Evolutionary conservation across 2,329 filamentous ascomycete genomes (phyloP).

Genomic region (Aspergillus hortae): DNA sequence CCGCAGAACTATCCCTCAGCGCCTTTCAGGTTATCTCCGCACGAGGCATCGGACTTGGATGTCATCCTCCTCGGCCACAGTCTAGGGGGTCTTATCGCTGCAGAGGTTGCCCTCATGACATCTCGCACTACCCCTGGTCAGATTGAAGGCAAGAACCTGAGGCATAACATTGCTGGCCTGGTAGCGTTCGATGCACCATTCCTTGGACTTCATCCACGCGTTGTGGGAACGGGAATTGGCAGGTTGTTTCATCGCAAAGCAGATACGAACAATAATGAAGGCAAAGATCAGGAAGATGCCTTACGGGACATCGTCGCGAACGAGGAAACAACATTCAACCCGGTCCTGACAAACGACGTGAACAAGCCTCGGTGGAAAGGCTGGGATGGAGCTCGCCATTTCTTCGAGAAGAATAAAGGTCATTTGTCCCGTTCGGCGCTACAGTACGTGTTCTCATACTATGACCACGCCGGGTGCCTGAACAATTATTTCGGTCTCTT

Average conservation of each 20-base stretch:
- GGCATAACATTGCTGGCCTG: constrained; percentile 74
- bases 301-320: neutral
- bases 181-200: constrained; percentile 84
- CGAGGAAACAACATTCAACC: constrained; percentile 2
- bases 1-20: neutral
- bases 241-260: constrained; percentile 42
- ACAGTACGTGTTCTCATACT: constrained; percentile 9
- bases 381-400: constrained; percentile 7
- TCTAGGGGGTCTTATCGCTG: constrained; percentile 80
- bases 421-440: constrained; percentile 2
- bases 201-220: constrained; percentile 82
- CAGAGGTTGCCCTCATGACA: constrained; percentile 64
- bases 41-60: constrained; percentile 71
- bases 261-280: neutral
- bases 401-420: constrained; percentile 5
- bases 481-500: constrained; percentile 66
- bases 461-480: constrained; percentile 7
- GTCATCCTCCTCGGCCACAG: constrained; percentile 82
- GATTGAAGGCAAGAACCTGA: constrained; percentile 62
- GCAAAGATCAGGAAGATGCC: too few relatives aligned
- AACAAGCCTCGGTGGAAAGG: constrained; percentile 2
- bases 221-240: constrained; percentile 75
- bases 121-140: constrained; percentile 32
- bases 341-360: constrained; percentile 6
- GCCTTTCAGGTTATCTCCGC: constrained; percentile 62